Evolutionary conservation across 345 rosid genomes (phyloP), one percentile per base, ranked within the genome.

Genomic region (Melastoma malabathricum): DNA sequence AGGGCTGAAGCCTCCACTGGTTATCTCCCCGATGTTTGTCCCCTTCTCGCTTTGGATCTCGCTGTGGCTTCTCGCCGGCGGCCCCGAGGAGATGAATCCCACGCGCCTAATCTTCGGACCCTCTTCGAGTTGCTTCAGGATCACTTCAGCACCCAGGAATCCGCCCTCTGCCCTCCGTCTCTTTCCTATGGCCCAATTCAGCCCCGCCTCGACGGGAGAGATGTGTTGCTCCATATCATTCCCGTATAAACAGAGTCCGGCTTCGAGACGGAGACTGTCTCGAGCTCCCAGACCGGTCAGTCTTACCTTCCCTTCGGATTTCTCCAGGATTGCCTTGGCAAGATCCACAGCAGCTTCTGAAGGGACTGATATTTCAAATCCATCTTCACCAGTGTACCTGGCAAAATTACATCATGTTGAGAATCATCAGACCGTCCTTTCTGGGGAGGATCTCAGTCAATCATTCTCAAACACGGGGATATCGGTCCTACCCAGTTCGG

Each of bases 301-400:
- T 75, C 95, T 81, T 47, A 85, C 63, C 72, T 93, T 93, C 15
- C 86, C 92, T 68, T 83, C 95, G 0, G 97, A 93, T 58, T 85
- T 88, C 64, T 88, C 99, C 57, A 93, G 49, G 75, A 85, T 80
- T 47, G 94, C 99, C 74, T 83, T 93, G 18, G 95, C 86, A 18
- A 88, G 75, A 68, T 93, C 94, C 60, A 83, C 78, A 0, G 85
- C 86, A 18, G 81, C 14, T 68, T 93, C 95, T 1, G 86, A 79
- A 56, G 95, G 97, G 50, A 83, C 92, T 0, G 97, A 93, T 60
- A 93, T 93, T 74, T 93, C 99, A 68, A 93, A 88, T 18, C 99
- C 99, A 60, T 93, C 99, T 73, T 93, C 99, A 43, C 97, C 97
- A 3, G 92, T 83, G 62, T 88, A 93, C 68, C 97, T 88, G 73